Conservation (phyloP, 176 grass and related monocot species). For the Elymus sibiricus region DNA sequence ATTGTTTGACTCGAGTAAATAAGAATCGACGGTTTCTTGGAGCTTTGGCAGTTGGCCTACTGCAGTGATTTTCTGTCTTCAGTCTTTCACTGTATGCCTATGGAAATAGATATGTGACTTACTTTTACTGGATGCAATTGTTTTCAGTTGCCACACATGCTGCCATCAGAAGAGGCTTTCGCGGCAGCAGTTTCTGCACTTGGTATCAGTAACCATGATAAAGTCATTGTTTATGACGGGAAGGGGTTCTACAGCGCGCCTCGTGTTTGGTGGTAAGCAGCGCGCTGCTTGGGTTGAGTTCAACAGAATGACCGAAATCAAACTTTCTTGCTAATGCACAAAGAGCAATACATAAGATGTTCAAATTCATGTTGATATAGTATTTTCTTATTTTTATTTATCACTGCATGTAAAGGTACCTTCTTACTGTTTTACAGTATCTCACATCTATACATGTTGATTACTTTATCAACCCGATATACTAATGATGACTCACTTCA, state of each 20-base stretch:
- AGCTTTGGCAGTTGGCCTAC: background rate
- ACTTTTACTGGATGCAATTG: background rate
- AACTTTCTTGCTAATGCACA: background rate
- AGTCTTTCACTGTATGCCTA: background rate
- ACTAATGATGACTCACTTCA: background rate
- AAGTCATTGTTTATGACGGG: slow-evolving; percentile 83
- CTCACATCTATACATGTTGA: background rate
- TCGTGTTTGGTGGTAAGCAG: slow-evolving; percentile 91
- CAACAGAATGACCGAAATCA: background rate
- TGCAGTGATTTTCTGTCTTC: background rate
- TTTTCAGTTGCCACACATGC: slow-evolving; percentile 89
- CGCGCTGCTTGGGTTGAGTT: background rate
- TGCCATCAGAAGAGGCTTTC: slow-evolving; percentile 81
- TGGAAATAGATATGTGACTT: background rate
- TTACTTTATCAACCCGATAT: background rate
- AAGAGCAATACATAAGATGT: background rate
- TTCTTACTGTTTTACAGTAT: background rate
- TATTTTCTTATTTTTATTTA: background rate
- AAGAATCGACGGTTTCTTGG: background rate
- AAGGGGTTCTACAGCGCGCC: slow-evolving; percentile 83
- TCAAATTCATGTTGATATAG: background rate
- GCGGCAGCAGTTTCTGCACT: slow-evolving; percentile 72
- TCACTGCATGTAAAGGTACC: background rate
- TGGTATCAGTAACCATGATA: slow-evolving; percentile 64
- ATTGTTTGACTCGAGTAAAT: too few species aligned